These are phyloP conservation scores for Lecanicillium sp. DNA, from an alignment of 2,329 filamentous ascomycete species.

Conservation along the genomic window DNA sequence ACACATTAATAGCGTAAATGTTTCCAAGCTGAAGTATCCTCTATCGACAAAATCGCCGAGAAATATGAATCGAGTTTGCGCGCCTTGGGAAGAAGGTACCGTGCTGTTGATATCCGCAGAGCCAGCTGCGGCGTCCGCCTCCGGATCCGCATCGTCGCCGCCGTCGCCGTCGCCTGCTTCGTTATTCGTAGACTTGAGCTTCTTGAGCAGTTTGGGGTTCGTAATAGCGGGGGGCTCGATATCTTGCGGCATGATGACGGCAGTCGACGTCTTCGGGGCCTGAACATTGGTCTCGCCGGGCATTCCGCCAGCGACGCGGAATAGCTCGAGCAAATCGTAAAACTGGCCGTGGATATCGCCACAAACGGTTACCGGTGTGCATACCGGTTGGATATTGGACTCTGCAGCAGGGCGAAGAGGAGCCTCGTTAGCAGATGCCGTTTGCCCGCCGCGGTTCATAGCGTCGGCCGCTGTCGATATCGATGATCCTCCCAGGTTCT, in stretches of 20 bases:
- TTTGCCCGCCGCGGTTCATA: not conserved
- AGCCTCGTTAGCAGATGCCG: not conserved
- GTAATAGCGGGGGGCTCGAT: slow-evolving; percentile 89
- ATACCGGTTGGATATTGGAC: slow-evolving; percentile 97
- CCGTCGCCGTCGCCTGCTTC: slow-evolving; percentile 44
- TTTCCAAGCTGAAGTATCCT: slow-evolving; percentile 96
- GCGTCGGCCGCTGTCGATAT: not conserved
- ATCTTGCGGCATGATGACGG: slow-evolving; percentile 81
- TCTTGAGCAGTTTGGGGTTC: slow-evolving; percentile 79
- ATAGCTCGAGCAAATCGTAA: slow-evolving; percentile 94
- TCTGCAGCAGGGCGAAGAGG: slow-evolving; percentile 46
- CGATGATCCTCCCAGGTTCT: no score
- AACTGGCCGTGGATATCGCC: slow-evolving; percentile 99
- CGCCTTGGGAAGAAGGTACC: slow-evolving; percentile 37
- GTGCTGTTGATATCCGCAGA: slow-evolving; percentile 26
- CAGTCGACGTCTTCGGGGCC: slow-evolving; percentile 60
- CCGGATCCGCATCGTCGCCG: slow-evolving; percentile 33
- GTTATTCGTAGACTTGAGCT: slow-evolving; percentile 58
- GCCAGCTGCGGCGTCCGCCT: slow-evolving; percentile 14
- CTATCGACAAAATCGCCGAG: slow-evolving; percentile 93
- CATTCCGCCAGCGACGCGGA: slow-evolving; percentile 94
- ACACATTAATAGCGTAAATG: slow-evolving; percentile 94
- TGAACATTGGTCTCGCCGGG: slow-evolving; percentile 73
- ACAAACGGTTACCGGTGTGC: slow-evolving; percentile 92
- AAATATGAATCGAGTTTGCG: slow-evolving; percentile 53